phyloP scores from a whole-genome alignment of 2,329 filamentous ascomycete species.

The Neofusicoccum umdonicola region DNA sequence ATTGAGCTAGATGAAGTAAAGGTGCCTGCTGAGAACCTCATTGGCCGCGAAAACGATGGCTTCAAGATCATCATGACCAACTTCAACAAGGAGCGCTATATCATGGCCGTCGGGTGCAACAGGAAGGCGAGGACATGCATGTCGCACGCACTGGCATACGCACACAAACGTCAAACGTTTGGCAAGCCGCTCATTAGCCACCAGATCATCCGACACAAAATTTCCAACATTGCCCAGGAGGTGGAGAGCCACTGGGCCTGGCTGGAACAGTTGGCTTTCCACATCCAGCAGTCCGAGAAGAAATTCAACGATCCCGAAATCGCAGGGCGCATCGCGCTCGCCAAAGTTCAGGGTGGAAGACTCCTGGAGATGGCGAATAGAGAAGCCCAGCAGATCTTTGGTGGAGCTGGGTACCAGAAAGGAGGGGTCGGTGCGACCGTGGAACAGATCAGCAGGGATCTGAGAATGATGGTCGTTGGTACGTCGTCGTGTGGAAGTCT shows the following conservation, averaged over 20 bases:
- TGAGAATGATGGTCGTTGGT: conserved; percentile 48
- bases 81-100: conserved; percentile 55
- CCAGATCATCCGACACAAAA: conserved; percentile 60
- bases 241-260: conserved; percentile 63
- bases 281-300: conserved; percentile 46
- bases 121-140: conserved; percentile 57
- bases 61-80: conserved; percentile 60
- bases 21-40: conserved; percentile 53
- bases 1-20: conserved; percentile 56
- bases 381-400: conserved; percentile 56
- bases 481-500: neutral
- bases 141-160: conserved; percentile 53
- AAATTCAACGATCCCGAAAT: conserved; percentile 39
- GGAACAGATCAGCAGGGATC: conserved; percentile 55
- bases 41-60: conserved; percentile 56
- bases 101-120: conserved; percentile 57
- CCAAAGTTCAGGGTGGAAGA: conserved; percentile 51
- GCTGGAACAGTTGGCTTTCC: conserved; percentile 60
- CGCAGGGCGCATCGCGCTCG: conserved; percentile 39
- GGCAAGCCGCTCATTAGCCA: conserved; percentile 57
- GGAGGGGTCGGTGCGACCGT: conserved; percentile 48
- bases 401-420: conserved; percentile 53
- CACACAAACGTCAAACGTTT: conserved; percentile 56
- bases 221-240: conserved; percentile 58
- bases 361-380: conserved; percentile 51